phyloP scores from a whole-genome alignment of 2,329 filamentous ascomycete species.

The Falciphora oryzae region DNA sequence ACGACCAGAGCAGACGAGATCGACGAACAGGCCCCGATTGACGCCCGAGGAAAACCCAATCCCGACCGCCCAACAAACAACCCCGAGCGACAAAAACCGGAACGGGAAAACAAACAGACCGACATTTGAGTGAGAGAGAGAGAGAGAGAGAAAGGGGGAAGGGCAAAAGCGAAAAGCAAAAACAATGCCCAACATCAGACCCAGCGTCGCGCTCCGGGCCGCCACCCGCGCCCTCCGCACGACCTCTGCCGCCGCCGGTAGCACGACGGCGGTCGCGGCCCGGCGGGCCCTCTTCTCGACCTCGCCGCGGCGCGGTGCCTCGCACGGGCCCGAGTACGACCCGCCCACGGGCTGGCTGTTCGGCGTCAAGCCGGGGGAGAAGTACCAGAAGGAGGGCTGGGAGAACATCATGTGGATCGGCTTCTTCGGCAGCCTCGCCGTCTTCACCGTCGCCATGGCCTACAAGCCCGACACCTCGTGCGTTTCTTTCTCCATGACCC shows the following conservation, averaged over 20 bases:
- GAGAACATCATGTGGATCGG: slow-evolving; percentile 81
- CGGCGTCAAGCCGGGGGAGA: slow-evolving; percentile 90
- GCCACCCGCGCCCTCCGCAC: not conserved
- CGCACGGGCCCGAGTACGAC: slow-evolving; percentile 77
- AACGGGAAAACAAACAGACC: not conserved
- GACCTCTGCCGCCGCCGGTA: too few species aligned
- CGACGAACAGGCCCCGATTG: not conserved
- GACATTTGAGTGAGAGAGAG: not conserved
- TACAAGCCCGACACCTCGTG: slow-evolving; percentile 99
- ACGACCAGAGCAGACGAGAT: not conserved
- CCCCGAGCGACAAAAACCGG: not conserved
- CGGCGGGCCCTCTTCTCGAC: slow-evolving; percentile 13
- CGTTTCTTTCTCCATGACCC: slow-evolving; percentile 37
- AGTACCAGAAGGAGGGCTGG: slow-evolving; percentile 95
- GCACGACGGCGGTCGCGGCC: slow-evolving; percentile 6
- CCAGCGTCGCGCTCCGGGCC: slow-evolving; percentile 4
- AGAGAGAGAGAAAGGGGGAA: not conserved
- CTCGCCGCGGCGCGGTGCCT: slow-evolving; percentile 33
- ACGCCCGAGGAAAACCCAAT: not conserved
- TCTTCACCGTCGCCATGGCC: slow-evolving; percentile 75
- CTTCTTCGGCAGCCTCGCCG: slow-evolving; percentile 70
- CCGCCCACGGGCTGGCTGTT: slow-evolving; percentile 89
- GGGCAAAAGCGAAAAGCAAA: not conserved
- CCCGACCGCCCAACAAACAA: not conserved
- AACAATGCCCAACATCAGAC: slow-evolving; percentile 8